Evolutionary conservation across 345 rosid genomes (phyloP), one percentile per base, ranked within the genome.

Genomic region (Camelina hispida): DNA sequence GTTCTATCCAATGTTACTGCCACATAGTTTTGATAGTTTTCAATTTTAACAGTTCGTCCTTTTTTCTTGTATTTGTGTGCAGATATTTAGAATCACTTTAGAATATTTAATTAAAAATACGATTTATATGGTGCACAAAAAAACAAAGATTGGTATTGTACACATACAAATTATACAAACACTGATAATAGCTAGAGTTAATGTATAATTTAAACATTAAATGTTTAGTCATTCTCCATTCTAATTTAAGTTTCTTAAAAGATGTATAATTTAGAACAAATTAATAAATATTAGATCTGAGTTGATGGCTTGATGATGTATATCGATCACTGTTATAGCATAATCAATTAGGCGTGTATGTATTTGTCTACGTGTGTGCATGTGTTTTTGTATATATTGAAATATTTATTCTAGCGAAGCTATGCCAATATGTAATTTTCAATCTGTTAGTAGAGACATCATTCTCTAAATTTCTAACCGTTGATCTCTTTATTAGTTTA

Each of bases 381-480:
- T 73, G 58, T 56, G 63, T 42, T 54, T 54, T n/a, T 22, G 77
- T 12, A 28, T 9, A 57, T 40, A 67, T 67, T 25, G 46, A 18
- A 50, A 12, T 59, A 50, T 44, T 68, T 1, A 42, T 60, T 68
- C 28, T 59, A 68, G 62, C 52, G 34, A 66, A 58, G 60, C 59
- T 38, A 25, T 4, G 65, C 68, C 62, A 30, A 18, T 60, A 18
- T 28, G 73, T 30, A 68, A 16, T 44, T 62, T 54, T 76, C 80
- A 62, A 76, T 69, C 63, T 44, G 75, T 76, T 69, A 76, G 80
- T 76, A 76, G 75, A 76, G 58, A 69, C 69, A 57, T 76, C 57
- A 35, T 69, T 63, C 66, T 76, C 66, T 16, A 16, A 9, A 20
- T 35, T 62, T 54, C 58, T 54, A 53, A 69, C 75, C 43, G 57